phyloP scores from a whole-genome alignment of 2,329 filamentous ascomycete genomes.

The Clarireedia paspali region DNA sequence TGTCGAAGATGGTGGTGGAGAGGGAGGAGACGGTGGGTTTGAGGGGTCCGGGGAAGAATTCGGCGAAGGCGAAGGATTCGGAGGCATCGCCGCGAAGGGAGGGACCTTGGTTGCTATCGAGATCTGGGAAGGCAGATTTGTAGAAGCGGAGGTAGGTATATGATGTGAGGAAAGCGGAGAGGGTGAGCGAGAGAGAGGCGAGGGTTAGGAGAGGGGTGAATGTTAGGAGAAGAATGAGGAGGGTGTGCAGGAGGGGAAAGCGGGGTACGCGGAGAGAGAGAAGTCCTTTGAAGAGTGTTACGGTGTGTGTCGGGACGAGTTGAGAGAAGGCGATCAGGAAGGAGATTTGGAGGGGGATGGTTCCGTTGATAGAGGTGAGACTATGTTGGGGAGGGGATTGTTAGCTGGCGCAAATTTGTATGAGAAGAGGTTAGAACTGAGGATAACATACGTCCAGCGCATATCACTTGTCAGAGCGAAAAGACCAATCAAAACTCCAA shows the following conservation, averaged over 20 bases:
- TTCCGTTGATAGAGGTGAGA: constrained; percentile 76
- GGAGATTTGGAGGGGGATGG: constrained; percentile 79
- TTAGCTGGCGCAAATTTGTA: constrained; percentile 26
- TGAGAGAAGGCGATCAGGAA: constrained; percentile 98
- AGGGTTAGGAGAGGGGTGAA: constrained; percentile 53
- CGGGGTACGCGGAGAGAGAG: constrained; percentile 78
- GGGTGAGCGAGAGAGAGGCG: constrained; percentile 70
- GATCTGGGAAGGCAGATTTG: constrained; percentile 65
- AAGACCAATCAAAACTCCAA: constrained; percentile 65
- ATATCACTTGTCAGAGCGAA: constrained; percentile 61
- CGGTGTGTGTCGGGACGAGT: constrained; percentile 92
- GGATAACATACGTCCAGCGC: constrained; percentile 56
- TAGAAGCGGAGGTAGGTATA: constrained; percentile 98
- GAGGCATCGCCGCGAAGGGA: constrained; percentile 81
- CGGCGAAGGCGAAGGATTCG: constrained; percentile 92
- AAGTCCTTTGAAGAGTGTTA: constrained; percentile 83
- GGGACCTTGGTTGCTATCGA: constrained; percentile 52
- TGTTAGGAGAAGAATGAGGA: constrained; percentile 62
- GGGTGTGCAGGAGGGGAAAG: constrained; percentile 65
- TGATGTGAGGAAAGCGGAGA: constrained; percentile 76
- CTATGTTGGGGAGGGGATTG: constrained; percentile 37
- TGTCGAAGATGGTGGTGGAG: constrained; percentile 65
- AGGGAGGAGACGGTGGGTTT: constrained; percentile 71
- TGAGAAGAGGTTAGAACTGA: constrained; percentile 10
- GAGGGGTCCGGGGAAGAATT: constrained; percentile 83